Percentiles rank a stretch among this genome's conserved stretches.
phyloP scores from a whole-genome alignment of 2,329 filamentous ascomycete genomes.

The Tolypocladium album region DNA sequence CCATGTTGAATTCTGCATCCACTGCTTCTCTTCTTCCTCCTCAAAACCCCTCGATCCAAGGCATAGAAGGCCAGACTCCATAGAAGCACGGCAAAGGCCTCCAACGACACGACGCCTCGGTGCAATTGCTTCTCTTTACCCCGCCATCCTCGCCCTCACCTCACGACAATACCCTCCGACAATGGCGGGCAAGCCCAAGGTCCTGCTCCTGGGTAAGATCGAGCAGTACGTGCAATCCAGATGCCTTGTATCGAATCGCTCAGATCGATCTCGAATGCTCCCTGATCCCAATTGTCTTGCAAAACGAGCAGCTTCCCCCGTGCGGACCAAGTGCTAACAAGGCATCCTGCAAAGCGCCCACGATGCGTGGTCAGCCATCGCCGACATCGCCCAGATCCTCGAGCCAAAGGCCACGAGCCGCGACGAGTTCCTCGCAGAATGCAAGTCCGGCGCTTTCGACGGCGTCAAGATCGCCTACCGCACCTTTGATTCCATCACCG shows the following conservation, averaged over 20 bases:
- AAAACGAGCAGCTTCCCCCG: not conserved
- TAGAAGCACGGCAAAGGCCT: not conserved
- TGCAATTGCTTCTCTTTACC: not conserved
- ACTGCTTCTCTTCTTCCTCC: not conserved
- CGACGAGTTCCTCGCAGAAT: constrained; percentile 58
- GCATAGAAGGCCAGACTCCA: not conserved
- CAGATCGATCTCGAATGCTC: no score
- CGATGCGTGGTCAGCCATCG: constrained; percentile 51
- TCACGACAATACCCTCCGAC: not conserved
- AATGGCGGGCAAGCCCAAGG: constrained; percentile 20
- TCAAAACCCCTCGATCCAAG: not conserved
- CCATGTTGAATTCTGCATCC: not conserved
- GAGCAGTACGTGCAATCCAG: constrained; percentile 22
- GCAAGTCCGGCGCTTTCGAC: constrained; percentile 52
- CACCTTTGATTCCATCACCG: constrained; percentile 52
- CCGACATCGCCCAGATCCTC: constrained; percentile 53
- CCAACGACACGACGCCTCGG: not conserved
- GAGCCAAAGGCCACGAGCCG: constrained; percentile 50
- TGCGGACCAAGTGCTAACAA: not conserved
- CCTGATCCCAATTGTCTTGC: not conserved
- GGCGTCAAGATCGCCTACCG: constrained; percentile 57
- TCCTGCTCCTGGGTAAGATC: constrained; percentile 28
- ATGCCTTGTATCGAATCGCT: not conserved
- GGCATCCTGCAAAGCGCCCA: constrained; percentile 42
- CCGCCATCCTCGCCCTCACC: not conserved